Evolutionary conservation across 495 filamentous ascomycete genomes (phyloP), one percentile per base, ranked within the genome.

Genomic region (Aspergillus heteromorphus): DNA sequence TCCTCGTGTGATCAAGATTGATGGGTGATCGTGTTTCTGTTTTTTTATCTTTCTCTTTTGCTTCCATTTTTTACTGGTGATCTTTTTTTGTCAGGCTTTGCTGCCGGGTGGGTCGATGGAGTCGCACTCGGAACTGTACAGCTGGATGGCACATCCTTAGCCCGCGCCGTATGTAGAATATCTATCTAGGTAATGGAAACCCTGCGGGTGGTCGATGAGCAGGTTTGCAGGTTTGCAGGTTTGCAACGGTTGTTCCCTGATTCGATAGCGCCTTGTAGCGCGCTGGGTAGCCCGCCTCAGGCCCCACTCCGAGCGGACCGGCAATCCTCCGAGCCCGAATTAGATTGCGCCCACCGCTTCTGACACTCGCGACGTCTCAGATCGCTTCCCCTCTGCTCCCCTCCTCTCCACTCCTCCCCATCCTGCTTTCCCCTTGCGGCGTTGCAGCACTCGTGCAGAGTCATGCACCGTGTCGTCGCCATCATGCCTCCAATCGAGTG

Each of bases 1-100:
- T 77, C 45, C 51, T 77, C 18, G 54, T 71, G 61, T 77, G 69
- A 72, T n/a, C 54, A 23, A 40, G 50, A 47, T 25, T 21, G 50
- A 45, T 57, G 41, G 11, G 34, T n/a, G 25, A 40, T 38, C 36
- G 53, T 56, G 53, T 38, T 40, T 34, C 56, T 51, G 8, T 47
- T 40, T 58, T 40, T 34, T 53, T 13, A 41, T 57, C 10, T 55
- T 30, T 18, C 11, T 29, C 27, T 17, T 47, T 6, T 17, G 16
- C 8, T 29, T n/a, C 25, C 13, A n/a, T 2, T 29, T 47, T 17
- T 47, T 13, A 5, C n/a, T 13, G 11, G 21, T 25, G 25, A 13
- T 45, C 13, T n/a, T 16, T 47, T 16, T 27, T 27, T 27, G n/a
- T 38, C n/a, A 14, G 34, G 34, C 34, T 38, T 38, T 47, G 13